Percentiles rank a stretch among this genome's conserved stretches.
Conservation (phyloP, 116 monocot species). For the Papilionanthe hybrid region DNA sequence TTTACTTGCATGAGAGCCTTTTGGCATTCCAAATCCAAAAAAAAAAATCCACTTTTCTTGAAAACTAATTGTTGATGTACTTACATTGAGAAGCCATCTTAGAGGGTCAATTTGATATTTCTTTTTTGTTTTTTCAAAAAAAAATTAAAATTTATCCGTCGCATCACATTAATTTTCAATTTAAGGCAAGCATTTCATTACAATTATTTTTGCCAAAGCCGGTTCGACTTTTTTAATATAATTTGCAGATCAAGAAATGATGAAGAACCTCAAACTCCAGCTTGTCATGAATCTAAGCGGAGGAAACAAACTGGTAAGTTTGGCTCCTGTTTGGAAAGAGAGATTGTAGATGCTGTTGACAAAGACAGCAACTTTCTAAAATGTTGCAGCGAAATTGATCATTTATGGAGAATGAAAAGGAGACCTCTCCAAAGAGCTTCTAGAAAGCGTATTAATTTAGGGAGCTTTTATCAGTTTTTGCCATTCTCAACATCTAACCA, state of each 20-base stretch:
- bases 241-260: conserved; percentile 23
- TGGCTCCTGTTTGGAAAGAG: conserved; percentile 12
- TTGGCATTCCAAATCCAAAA: background rate
- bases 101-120: background rate
- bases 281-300: conserved; percentile 28
- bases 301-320: conserved; percentile 5
- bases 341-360: conserved; percentile 19
- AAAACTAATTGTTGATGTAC: background rate
- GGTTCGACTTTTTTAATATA: background rate
- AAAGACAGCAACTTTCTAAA: conserved; percentile 21
- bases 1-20: background rate
- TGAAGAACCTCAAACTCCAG: conserved; percentile 28
- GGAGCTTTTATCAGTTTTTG: conserved; percentile 19
- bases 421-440: conserved; percentile 42
- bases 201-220: background rate
- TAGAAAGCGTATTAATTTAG: conserved; percentile 37
- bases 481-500: conserved; percentile 21
- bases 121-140: no score
- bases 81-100: background rate
- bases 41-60: background rate
- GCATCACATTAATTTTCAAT: background rate
- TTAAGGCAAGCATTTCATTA: background rate
- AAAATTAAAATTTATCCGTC: no score
- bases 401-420: conserved; percentile 46
- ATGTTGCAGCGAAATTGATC: conserved; percentile 26